Conservation (phyloP, 202 grass and related monocot genomes). For the Saccharum hybrid region DNA sequence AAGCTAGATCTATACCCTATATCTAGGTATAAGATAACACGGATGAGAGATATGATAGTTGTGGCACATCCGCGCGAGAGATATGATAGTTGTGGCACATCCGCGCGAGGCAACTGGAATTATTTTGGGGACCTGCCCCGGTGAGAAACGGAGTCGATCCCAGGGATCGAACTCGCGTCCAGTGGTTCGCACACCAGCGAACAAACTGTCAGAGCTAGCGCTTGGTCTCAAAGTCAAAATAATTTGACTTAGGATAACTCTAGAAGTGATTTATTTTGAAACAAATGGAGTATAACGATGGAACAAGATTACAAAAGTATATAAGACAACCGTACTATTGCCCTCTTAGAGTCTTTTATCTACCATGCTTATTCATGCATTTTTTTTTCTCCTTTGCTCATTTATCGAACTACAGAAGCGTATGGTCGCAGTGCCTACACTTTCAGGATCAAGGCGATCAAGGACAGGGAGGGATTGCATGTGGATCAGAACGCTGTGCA, state of each 20-base stretch:
- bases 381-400: neutral
- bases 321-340: neutral
- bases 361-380: neutral
- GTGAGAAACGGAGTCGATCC: no score
- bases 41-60: no score
- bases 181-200: no score
- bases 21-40: no score
- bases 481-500: neutral
- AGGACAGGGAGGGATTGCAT: neutral
- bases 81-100: no score
- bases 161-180: no score
- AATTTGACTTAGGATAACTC: no score
- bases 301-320: neutral
- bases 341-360: neutral
- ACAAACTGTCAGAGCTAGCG: no score
- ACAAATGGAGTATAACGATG: neutral
- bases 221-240: neutral
- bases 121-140: no score
- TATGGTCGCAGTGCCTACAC: neutral
- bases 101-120: no score
- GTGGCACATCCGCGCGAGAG: no score
- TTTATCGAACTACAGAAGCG: neutral
- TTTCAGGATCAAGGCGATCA: neutral
- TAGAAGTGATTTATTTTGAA: neutral
- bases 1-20: no score